A percentile compares a stretch with the other conserved stretches of the same genome.
phyloP scores from a whole-genome alignment of 192 early-diverging fungal genomes.

The Phlyctochytrium planicorne region DNA sequence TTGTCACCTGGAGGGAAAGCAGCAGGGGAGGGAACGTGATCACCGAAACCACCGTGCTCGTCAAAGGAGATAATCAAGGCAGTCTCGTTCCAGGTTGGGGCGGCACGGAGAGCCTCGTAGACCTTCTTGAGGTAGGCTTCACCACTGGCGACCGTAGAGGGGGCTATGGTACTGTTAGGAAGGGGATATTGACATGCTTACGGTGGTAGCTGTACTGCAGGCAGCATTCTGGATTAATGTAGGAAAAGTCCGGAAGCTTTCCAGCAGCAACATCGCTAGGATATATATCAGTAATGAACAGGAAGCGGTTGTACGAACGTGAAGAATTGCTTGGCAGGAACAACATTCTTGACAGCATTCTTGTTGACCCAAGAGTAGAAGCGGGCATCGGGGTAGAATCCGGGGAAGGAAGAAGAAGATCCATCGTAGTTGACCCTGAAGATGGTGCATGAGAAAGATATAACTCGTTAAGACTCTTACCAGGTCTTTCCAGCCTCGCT shows the following conservation, averaged over 20 bases:
- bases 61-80: conserved; percentile 16
- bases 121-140: conserved; percentile 10
- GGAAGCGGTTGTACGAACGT: no score
- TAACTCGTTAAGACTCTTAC: no score
- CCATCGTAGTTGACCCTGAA: conserved; percentile 16
- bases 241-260: conserved; percentile 26
- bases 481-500: conserved; percentile 33
- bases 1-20: background rate
- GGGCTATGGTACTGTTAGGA: background rate
- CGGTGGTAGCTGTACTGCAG: conserved; percentile 12
- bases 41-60: conserved; percentile 26
- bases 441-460: no score
- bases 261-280: conserved; percentile 24
- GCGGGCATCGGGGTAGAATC: conserved; percentile 28
- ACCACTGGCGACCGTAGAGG: conserved; percentile 8
- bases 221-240: conserved; percentile 41
- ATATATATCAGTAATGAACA: no score
- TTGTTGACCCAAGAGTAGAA: conserved; percentile 28
- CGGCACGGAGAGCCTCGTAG: conserved; percentile 6
- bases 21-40: conserved; percentile 13
- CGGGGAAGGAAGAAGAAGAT: background rate
- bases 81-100: conserved; percentile 8
- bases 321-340: conserved; percentile 14
- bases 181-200: conserved; percentile 9
- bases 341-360: conserved; percentile 5